Percentiles rank a stretch among this genome's conserved stretches.
These are phyloP conservation scores for Excoecaria cochinchinensis DNA, from an alignment of 345 rosid genomes.

Conservation along the genomic window DNA sequence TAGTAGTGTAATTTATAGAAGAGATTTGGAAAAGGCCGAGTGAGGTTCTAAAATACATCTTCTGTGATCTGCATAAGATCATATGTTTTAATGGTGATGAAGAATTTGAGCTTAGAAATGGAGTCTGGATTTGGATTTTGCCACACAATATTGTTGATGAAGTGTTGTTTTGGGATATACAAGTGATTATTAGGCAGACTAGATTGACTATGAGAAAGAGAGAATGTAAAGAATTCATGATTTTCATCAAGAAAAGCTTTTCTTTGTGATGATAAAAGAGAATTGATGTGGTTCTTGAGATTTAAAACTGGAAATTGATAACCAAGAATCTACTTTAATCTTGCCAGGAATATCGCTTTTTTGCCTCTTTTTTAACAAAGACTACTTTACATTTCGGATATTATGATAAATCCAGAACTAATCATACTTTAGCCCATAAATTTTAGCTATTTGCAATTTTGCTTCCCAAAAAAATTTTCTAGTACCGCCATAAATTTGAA, in stretches of 20 bases:
- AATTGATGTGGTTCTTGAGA: constrained; percentile 1
- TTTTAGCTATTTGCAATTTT: no score
- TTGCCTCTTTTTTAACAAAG: no score
- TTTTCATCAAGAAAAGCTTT: constrained; percentile 33
- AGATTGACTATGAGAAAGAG: constrained; percentile 20
- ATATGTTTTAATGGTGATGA: constrained; percentile 20
- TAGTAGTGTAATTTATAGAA: constrained; percentile 45
- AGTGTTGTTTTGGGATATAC: constrained; percentile 15
- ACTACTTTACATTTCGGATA: no score
- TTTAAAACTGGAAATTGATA: not conserved
- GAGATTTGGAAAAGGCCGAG: constrained; percentile 43
- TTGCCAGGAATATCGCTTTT: no score
- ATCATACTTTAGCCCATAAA: no score
- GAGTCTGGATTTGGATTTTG: constrained; percentile 23
- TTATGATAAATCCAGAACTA: no score
- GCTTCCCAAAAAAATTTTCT: no score
- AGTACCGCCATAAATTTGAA: no score
- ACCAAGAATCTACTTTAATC: constrained; percentile 19
- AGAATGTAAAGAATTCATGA: constrained; percentile 11
- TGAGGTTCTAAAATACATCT: constrained; percentile 52
- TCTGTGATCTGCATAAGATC: constrained; percentile 49
- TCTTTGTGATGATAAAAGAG: constrained; percentile 11
- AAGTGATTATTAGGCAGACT: constrained; percentile 8
- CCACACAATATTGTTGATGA: constrained; percentile 32
- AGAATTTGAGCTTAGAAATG: constrained; percentile 27